Evolutionary conservation across 345 rosid species (phyloP), one percentile per base, ranked within the genome.

Genomic region (Turritis glabra): DNA sequence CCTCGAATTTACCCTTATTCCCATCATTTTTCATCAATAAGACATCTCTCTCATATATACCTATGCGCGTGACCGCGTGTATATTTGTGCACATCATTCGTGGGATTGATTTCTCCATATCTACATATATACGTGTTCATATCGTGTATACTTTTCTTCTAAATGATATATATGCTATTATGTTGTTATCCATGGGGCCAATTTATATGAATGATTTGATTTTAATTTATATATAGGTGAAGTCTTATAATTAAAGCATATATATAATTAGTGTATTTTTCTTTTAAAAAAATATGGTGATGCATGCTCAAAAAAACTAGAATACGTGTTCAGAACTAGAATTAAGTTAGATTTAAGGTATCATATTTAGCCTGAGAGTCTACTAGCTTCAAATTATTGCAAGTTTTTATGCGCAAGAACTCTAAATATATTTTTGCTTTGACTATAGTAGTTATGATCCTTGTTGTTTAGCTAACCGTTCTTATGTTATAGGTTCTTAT

Each of bases 1-100:
- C 76, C 77, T 74, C 53, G 33, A 72, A 22, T 71, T 67, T 64
- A 71, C 72, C 54, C 69, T 76, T 76, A 55, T 81, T 75, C 74
- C 35, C 62, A 67, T 68, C 32, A 62, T 14, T 58, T 52, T 68
- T 23, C 46, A 14, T 52, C 64, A 32, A 60, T 58, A 19, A 48
- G 75, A 50, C 69, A 58, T 60, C 44, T 64, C 44, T 71, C 70
- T 11, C 68, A 68, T 43, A 25, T 37, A 67, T 30, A 7, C 21
- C 50, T 44, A 25, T 77, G 82, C 9, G 4, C 48, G 21, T 50
- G 15, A 75, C 81, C 9, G 4, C 48, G 21, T 50, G 15, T 76
- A 9, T 25, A 81, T 70, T 73, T 81, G 81, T 77, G 52, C 54
- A 64, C 44, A 29, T 58, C 5, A 19, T 69, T 5, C 64, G 65